Conservation (phyloP, 2,329 filamentous ascomycete genomes). For the Aureobasidium mangrovei region DNA sequence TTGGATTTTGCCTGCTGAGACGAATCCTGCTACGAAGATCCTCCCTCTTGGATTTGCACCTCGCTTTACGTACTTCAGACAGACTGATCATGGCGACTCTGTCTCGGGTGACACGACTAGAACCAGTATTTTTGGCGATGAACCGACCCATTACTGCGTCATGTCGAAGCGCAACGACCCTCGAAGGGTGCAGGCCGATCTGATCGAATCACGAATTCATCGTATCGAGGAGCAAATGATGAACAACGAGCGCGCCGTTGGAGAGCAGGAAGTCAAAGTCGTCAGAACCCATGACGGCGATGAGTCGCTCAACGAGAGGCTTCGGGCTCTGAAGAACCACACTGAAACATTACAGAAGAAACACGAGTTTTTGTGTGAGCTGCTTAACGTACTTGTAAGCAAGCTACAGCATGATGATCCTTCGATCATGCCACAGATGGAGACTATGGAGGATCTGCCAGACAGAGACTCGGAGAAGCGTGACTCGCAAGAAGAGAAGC, state of each 20-base stretch:
- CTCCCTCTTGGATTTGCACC: conserved; percentile 85
- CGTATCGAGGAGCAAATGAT: conserved; percentile 71
- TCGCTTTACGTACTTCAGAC: conserved; percentile 93
- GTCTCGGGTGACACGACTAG: conserved; percentile 73
- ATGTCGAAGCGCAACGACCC: conserved; percentile 73
- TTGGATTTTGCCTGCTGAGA: conserved; percentile 85
- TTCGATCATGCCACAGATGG: conserved; percentile 32
- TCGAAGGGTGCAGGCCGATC: conserved; percentile 72
- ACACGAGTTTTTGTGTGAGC: conserved; percentile 49
- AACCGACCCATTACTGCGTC: conserved; percentile 88
- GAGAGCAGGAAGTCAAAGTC: conserved; percentile 62
- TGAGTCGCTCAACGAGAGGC: conserved; percentile 46
- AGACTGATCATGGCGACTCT: conserved; percentile 80
- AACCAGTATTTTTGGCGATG: conserved; percentile 83
- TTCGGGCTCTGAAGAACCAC: conserved; percentile 48
- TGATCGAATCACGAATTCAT: conserved; percentile 72
- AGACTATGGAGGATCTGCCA: conserved; percentile 39
- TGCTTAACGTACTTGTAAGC: conserved; percentile 49
- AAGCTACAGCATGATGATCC: conserved; percentile 51
- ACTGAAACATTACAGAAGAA: conserved; percentile 49
- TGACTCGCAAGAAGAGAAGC: not conserved
- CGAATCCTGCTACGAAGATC: conserved; percentile 89
- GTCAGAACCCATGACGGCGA: conserved; percentile 33
- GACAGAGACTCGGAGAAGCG: conserved; percentile 24
- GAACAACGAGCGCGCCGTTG: conserved; percentile 61